These are phyloP conservation scores for Verticillium nonalfalfae DNA, from an alignment of 2,329 filamentous ascomycete genomes.

Conservation along the genomic window DNA sequence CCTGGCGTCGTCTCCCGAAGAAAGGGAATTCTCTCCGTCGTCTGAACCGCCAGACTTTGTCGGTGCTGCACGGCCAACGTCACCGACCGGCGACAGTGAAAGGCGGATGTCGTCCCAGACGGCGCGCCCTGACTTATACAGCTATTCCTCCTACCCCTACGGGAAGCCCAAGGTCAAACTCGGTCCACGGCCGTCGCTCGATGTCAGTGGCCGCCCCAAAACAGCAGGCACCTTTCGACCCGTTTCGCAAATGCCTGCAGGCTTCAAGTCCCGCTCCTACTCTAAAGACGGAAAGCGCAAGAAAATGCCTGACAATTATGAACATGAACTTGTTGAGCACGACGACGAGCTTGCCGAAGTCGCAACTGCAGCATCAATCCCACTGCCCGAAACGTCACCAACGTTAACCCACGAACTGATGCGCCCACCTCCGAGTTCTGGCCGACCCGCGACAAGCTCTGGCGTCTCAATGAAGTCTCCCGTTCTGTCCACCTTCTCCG, in stretches of 20 bases:
- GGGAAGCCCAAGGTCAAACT: constrained; percentile 81
- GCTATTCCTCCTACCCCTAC: constrained; percentile 40
- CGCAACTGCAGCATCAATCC: constrained; percentile 14
- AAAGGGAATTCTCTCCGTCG: constrained; percentile 42
- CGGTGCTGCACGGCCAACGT: constrained; percentile 36
- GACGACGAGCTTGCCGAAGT: constrained; percentile 24
- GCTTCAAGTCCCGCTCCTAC: constrained; percentile 59
- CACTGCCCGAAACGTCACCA: constrained; percentile 8
- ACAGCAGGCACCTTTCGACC: constrained; percentile 56
- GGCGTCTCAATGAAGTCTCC: constrained; percentile 34
- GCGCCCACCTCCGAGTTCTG: constrained; percentile 26
- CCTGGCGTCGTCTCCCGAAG: constrained; percentile 42
- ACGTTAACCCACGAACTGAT: constrained; percentile 14
- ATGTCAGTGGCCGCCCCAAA: constrained; percentile 54
- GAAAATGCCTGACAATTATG: constrained; percentile 21
- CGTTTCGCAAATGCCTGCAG: constrained; percentile 72
- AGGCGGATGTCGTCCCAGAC: constrained; percentile 47
- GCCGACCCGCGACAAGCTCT: constrained; percentile 37
- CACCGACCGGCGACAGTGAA: constrained; percentile 34
- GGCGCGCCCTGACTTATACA: constrained; percentile 42
- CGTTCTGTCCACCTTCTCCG: constrained; percentile 31
- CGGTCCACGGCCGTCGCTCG: constrained; percentile 73
- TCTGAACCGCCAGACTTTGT: constrained; percentile 46
- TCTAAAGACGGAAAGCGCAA: constrained; percentile 50
- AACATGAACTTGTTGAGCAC: constrained; percentile 19